Base-by-base conservation (phyloP, 257 asterid species). In the Henckelia pumila region DNA sequence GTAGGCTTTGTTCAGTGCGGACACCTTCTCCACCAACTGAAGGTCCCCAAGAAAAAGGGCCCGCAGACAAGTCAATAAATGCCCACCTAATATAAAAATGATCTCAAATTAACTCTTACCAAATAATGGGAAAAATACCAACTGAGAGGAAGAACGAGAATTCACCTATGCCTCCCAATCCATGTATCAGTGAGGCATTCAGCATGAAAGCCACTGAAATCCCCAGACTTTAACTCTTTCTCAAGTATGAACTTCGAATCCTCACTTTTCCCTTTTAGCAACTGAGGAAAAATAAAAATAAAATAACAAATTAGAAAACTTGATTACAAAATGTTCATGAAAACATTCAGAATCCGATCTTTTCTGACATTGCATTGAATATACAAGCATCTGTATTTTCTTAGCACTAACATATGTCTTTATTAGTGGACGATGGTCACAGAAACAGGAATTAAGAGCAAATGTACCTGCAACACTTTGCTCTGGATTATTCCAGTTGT, bases 21-120 rank as follows among this genome's bases (percentile, higher is more conserved):
- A 94, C 99, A 69, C 99, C 99, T 85, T 93, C 97, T 73, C 99
- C 97, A 59, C 97, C 99, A 7, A 94, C 99, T 23, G 96, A 91
- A 80, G 99, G 96, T 28, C 99, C 99, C 99, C 99, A 94, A 19
- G 95, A 78, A 75, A 94, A 94, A 79, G 99, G 96, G 50, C 99
- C 97, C 0, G 97, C 97, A 66, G 88, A 82, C 85, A 94, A 85
- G 82, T 94, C 99, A 26, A 91, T 77, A 69, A 94, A 88, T 7
- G 97, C 99, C 99, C 99, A 94, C 89, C 99, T 94, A 77, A 75
- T 72, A 81, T 47, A 74, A 61, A 71, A 59, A 72, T 59, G 3
- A 65, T 50, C 64, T 56, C 56, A 56, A 53, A 59, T 61, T 21
- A 60, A 62, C 66, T 58, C 37, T 63, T 37, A 58, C 35, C 56